Percentiles rank a stretch among this genome's conserved stretches.
phyloP scores from a whole-genome alignment of 176 grass and related monocot species.

The Oryza brachyantha region DNA sequence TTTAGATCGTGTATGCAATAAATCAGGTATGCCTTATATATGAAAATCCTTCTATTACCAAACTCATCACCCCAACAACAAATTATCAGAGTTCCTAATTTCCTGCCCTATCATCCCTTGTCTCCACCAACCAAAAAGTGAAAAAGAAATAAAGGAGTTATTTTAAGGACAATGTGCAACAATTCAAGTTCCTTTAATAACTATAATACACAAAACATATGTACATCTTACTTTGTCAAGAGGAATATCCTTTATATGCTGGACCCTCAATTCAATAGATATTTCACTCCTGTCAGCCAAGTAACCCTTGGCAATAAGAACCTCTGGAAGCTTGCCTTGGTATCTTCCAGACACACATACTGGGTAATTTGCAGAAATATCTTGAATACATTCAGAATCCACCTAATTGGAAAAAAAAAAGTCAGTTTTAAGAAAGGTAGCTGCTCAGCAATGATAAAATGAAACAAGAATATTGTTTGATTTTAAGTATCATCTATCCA shows the following conservation, averaged over 20 bases:
- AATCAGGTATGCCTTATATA: not conserved
- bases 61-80: not conserved
- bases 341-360: slow-evolving; percentile 87
- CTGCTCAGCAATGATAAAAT: slow-evolving; percentile 4
- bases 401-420: slow-evolving; percentile 54
- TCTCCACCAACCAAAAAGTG: not conserved
- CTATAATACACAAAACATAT: slow-evolving; percentile 10
- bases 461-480: not conserved
- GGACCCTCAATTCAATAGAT: slow-evolving; percentile 76
- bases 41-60: not conserved
- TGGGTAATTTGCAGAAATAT: slow-evolving; percentile 68
- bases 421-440: slow-evolving; percentile 8
- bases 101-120: not conserved
- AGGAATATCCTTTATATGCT: slow-evolving; percentile 75
- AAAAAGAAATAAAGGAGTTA: not conserved
- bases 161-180: not conserved
- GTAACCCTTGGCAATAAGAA: slow-evolving; percentile 66
- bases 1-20: not conserved
- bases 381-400: slow-evolving; percentile 74
- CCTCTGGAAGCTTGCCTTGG: slow-evolving; percentile 70
- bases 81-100: slow-evolving; percentile 8
- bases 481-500: not conserved
- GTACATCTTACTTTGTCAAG: slow-evolving; percentile 81
- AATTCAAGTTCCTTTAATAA: not conserved
- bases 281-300: slow-evolving; percentile 77